A percentile compares a stretch with the other conserved stretches of the same genome.
Evolutionary conservation across 1,284 basidiomycete species (phyloP).

Genomic region (Rhizoctonia solani): DNA sequence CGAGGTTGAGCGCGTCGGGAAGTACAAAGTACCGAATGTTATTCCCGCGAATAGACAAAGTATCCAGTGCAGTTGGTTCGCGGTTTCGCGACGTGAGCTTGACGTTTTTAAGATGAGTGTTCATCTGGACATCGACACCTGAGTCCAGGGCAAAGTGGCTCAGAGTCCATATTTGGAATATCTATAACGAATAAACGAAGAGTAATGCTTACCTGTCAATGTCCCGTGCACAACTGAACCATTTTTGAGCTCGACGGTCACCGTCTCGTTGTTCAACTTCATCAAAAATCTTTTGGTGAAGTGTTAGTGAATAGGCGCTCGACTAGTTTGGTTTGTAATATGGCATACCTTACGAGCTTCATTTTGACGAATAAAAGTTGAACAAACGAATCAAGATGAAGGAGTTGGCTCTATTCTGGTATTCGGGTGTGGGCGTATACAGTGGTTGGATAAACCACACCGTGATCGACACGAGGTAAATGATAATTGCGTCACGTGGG

Average conservation of each 20-base stretch:
- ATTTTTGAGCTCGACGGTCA: constrained; percentile 98
- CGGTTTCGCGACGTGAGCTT: constrained; percentile 93
- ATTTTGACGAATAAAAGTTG: constrained; percentile 43
- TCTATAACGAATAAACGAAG: neutral
- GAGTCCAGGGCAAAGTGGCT: constrained; percentile 27
- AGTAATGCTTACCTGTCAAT: constrained; percentile 76
- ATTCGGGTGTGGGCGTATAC: neutral
- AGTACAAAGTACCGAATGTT: constrained; percentile 94
- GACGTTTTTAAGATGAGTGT: constrained; percentile 95
- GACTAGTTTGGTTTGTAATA: constrained; percentile 37
- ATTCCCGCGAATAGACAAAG: constrained; percentile 89
- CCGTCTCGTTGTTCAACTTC: constrained; percentile 99
- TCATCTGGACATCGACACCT: constrained; percentile 98
- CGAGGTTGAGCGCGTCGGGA: constrained; percentile 93
- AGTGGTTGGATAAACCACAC: neutral
- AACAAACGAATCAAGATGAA: constrained; percentile 32
- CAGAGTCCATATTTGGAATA: constrained; percentile 7
- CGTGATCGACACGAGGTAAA: constrained; percentile 3
- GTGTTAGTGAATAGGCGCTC: neutral
- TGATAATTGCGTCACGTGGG: constrained; percentile 10
- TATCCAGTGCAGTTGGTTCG: constrained; percentile 80
- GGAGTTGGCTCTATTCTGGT: constrained; percentile 31
- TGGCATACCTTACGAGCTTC: constrained; percentile 57
- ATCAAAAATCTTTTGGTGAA: constrained; percentile 80
- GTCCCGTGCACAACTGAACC: constrained; percentile 95